Evolutionary conservation across 192 early-diverging fungal species (phyloP).

Genomic region (Umbelopsis vinacea): DNA sequence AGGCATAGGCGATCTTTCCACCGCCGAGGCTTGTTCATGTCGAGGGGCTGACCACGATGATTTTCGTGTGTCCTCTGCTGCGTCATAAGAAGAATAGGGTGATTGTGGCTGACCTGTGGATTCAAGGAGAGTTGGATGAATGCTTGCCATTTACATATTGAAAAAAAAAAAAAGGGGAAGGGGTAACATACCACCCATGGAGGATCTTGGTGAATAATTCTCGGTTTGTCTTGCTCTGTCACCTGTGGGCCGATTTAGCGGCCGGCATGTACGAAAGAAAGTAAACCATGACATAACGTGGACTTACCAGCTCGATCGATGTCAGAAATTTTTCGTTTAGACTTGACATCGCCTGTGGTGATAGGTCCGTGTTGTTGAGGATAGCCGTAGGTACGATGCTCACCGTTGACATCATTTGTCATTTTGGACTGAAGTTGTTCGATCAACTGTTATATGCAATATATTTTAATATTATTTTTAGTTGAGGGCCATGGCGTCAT

Average conservation of each 20-base stretch:
- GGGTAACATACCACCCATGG: too few species aligned
- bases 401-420: not conserved
- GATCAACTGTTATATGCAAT: too few species aligned
- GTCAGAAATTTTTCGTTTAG: constrained; percentile 11
- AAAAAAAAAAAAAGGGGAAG: too few species aligned
- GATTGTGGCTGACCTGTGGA: not conserved
- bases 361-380: not conserved
- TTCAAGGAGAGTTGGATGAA: not conserved
- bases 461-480: too few species aligned
- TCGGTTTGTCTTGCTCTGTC: not conserved
- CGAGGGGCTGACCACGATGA: not conserved
- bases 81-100: not conserved
- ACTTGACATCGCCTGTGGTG: not conserved
- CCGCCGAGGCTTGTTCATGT: not conserved
- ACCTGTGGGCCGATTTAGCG: too few species aligned
- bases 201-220: too few species aligned
- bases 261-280: too few species aligned
- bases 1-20: not conserved
- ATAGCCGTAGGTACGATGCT: not conserved
- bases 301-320: not conserved
- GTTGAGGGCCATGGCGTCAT: too few species aligned
- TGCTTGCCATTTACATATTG: not conserved
- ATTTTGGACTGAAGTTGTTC: not conserved
- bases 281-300: too few species aligned
- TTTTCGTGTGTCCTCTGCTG: not conserved